These are phyloP conservation scores for Craspedostauros australis DNA, from an alignment of 108 stramenopile genomes.

Conservation along the genomic window DNA sequence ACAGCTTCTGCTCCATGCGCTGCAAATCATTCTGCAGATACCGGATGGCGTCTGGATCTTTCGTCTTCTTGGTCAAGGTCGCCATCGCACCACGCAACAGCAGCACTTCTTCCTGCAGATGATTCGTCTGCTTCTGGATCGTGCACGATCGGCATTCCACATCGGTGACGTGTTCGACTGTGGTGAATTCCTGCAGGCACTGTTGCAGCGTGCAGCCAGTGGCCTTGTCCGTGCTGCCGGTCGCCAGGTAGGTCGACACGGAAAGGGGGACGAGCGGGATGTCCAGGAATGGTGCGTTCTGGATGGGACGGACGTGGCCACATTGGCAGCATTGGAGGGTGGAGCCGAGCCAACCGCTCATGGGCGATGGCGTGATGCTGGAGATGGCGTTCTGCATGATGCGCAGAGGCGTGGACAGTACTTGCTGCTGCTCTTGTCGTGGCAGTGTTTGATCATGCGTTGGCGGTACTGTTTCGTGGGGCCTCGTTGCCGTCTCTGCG, in stretches of 20 bases:
- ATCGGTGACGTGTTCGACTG: conserved; percentile 60
- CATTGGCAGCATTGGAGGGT: conserved; percentile 65
- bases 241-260: conserved; percentile 18
- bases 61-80: conserved; percentile 10
- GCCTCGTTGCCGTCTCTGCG: not conserved
- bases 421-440: not conserved
- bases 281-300: conserved; percentile 57
- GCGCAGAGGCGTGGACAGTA: conserved; percentile 3
- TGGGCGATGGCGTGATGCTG: conserved; percentile 45
- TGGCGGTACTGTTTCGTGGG: not conserved
- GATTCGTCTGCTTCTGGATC: conserved; percentile 31
- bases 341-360: conserved; percentile 77
- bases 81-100: conserved; percentile 50
- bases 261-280: conserved; percentile 50
- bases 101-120: conserved; percentile 52
- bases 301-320: conserved; percentile 61
- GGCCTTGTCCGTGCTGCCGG: not conserved
- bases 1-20: not conserved
- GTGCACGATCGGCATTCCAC: conserved; percentile 72
- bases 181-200: conserved; percentile 45
- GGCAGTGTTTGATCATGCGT: not conserved
- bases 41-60: conserved; percentile 6
- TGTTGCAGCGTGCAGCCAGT: conserved; percentile 25
- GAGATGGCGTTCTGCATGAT: conserved; percentile 23
- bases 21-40: conserved; percentile 8